Conservation (phyloP, 768 basidiomycete species). For the Leucosporidium creatinivorum region DNA sequence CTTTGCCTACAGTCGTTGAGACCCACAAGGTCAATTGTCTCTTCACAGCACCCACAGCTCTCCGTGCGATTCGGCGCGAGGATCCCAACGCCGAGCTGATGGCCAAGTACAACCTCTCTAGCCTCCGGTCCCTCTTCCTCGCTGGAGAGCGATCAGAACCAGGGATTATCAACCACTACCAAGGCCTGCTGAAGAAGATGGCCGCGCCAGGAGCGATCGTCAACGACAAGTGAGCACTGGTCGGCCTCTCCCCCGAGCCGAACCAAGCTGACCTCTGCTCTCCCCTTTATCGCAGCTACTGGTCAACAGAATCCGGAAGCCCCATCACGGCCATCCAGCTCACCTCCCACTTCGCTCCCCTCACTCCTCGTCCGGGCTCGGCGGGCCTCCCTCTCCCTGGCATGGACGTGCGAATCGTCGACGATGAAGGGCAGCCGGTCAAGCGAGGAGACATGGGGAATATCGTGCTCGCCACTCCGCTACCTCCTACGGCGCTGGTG, state of each 20-base stretch:
- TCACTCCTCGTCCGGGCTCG: constrained; percentile 4
- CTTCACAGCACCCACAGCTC: constrained; percentile 14
- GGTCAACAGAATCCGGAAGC: constrained; percentile 5
- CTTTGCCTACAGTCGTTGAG: neutral
- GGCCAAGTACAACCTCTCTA: constrained; percentile 4
- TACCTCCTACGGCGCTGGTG: constrained; percentile 1
- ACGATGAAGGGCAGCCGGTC: constrained; percentile 4
- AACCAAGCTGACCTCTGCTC: neutral
- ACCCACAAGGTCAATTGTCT: neutral
- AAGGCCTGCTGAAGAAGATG: neutral
- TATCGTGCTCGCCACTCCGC: neutral
- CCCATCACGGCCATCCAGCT: constrained; percentile 8
- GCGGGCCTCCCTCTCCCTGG: constrained; percentile 9
- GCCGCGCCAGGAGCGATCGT: constrained; percentile 5
- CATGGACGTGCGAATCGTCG: constrained; percentile 12
- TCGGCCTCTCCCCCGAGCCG: neutral
- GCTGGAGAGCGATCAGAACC: constrained; percentile 9
- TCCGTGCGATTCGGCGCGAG: constrained; percentile 5
- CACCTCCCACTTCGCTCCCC: neutral
- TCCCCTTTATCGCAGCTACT: neutral
- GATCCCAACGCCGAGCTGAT: constrained; percentile 4
- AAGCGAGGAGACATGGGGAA: constrained; percentile 8
- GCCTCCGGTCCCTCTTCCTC: constrained; percentile 6
- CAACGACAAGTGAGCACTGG: constrained; percentile 8
- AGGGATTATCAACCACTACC: neutral